These are phyloP conservation scores for Chamaecrista fasciculata DNA, from an alignment of 306 rosid genomes.

Conservation along the genomic window DNA sequence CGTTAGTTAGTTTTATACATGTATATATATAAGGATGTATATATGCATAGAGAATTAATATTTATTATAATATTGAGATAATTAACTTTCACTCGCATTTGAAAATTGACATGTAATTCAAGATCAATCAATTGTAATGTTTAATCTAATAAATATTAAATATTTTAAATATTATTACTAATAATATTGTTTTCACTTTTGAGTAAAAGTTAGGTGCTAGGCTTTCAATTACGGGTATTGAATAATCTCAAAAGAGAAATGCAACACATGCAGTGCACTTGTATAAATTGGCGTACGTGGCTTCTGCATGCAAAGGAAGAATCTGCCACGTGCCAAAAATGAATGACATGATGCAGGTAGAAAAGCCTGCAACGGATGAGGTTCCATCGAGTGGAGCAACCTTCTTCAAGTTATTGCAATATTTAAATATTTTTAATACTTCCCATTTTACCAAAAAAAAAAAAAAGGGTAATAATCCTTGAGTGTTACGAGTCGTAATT, in stretches of 20 bases:
- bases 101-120: neutral
- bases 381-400: neutral
- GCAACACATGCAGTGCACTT: neutral
- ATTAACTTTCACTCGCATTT: too few species aligned
- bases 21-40: too few species aligned
- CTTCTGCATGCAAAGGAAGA: neutral
- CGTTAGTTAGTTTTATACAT: too few species aligned
- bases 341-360: neutral
- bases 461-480: too few species aligned
- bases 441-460: too few species aligned
- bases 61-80: too few species aligned
- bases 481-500: too few species aligned
- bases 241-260: neutral
- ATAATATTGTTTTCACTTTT: too few species aligned
- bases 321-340: conserved; percentile 1
- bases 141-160: too few species aligned
- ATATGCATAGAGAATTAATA: too few species aligned
- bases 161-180: too few species aligned
- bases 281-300: neutral
- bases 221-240: neutral
- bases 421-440: too few species aligned
- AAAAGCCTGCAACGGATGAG: neutral
- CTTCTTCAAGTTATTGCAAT: neutral
- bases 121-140: neutral
- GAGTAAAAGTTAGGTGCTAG: neutral